These are phyloP conservation scores for Hypomyces rosellus DNA, from an alignment of 2,329 filamentous ascomycete genomes.

Conservation along the genomic window DNA sequence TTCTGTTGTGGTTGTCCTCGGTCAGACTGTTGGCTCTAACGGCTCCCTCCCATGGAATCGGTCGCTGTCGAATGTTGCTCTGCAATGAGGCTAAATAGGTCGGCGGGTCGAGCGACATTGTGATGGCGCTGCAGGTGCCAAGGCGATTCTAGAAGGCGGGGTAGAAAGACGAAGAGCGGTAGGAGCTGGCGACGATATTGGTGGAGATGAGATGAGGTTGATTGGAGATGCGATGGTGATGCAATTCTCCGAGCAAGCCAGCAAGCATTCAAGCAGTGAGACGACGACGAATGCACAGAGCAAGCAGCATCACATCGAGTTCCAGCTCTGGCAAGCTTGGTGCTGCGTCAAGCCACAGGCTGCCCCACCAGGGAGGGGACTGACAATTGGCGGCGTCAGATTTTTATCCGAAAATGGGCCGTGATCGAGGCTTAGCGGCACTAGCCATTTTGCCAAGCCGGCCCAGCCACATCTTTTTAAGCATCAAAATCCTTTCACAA, in stretches of 20 bases:
- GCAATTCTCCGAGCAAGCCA: slow-evolving; percentile 10
- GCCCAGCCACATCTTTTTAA: too few relatives aligned
- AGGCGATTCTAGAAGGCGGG: background rate
- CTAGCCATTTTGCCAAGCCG: background rate
- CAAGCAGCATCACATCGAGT: slow-evolving; percentile 10
- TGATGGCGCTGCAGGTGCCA: slow-evolving; percentile 13
- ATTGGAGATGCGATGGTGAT: slow-evolving; percentile 12
- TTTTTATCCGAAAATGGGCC: slow-evolving; percentile 6
- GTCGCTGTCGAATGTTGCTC: slow-evolving; percentile 92
- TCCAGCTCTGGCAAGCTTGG: slow-evolving; percentile 10
- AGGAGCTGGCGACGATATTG: slow-evolving; percentile 5
- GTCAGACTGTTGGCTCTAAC: slow-evolving; percentile 90
- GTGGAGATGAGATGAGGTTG: slow-evolving; percentile 3
- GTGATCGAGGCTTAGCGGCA: background rate
- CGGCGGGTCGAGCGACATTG: slow-evolving; percentile 87
- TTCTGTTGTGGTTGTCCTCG: slow-evolving; percentile 88
- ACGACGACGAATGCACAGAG: background rate
- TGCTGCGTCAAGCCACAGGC: slow-evolving; percentile 8
- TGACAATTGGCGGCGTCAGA: background rate
- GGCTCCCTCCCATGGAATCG: slow-evolving; percentile 96
- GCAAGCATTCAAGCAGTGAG: background rate
- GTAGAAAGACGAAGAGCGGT: slow-evolving; percentile 7
- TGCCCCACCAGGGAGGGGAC: slow-evolving; percentile 6
- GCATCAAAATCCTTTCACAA: background rate
- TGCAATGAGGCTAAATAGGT: slow-evolving; percentile 80